Evolutionary conservation across 345 rosid species (phyloP), one percentile per base, ranked within the genome.

Genomic region (Bruguiera parviflora): DNA sequence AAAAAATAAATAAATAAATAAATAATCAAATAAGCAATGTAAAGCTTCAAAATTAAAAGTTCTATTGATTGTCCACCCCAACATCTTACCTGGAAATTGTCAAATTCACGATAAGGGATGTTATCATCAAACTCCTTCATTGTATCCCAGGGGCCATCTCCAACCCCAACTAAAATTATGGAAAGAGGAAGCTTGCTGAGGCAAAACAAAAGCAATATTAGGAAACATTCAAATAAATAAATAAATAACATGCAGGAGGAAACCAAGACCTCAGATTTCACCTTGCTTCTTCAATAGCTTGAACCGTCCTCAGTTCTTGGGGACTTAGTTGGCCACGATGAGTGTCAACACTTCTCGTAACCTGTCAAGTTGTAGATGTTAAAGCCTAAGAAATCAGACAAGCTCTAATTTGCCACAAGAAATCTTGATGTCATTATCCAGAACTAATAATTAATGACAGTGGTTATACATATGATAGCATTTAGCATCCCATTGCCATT

Each of bases 121-220:
- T 76, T 76, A 58, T 71, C 79, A 61, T 76, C 79, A 25, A 76
- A 76, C 61, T 76, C 79, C 65, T 32, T 76, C 79, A 76, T 76
- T 22, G 53, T 76, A 57, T 71, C 75, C 79, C 79, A 76, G 5
- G 79, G 79, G n/a, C 79, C 79, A 71, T 76, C 79, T 57, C 79
- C 79, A 47, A 76, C 79, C 69, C 79, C 79, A 25, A 76, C 75
- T 51, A 76, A 62, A 9, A 76, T 63, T 66, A 76, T 76, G 27
- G 79, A 76, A 21, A 76, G 66, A 6, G 79, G 79, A 56, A 67
- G 72, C 69, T 76, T 76, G 69, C 79, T 76, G 75, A 9, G 61
- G 58, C 16, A 53, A 53, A 61, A 47, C 8, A 58, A 9, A 47
- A 10, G 6, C 21, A 21, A 49, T 25, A 46, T 43, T 22, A 43